Evolutionary conservation across 345 rosid genomes (phyloP), one percentile per base, ranked within the genome.

Genomic region (Clarkia xantiana): DNA sequence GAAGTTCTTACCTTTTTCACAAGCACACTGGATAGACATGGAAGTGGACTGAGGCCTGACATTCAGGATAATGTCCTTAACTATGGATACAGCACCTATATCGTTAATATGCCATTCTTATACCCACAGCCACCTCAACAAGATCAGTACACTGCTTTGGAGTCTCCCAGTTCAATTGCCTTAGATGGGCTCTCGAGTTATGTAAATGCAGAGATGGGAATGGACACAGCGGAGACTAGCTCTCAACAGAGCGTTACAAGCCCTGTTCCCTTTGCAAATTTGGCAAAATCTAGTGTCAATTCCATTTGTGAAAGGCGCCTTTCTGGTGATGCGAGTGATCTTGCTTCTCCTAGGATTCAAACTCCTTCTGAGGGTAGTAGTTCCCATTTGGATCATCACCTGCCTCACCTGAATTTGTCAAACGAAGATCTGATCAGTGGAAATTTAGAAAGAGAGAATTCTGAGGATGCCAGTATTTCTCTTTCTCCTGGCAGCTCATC

Each of bases 31-130:
- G 79, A 76, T 63, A 67, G 83, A 62, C 94, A 81, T 79, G 81
- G 83, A 58, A 81, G 74, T 62, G 94, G 76, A 42, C 76, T 67
- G 73, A 72, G 91, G 67, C 96, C 90, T 34, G 96, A 84, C 63
- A 85, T 81, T 67, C 83, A 69, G 66, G 87, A 77, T 61, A 61
- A 54, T 56, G 50, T 52, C 45, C 79, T 78, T 14, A 17, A 53
- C 40, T 64, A 64, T 62, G 67, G 81, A 62, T 64, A 62, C 54
- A 63, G 53, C 57, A 67, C 65, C 29, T 57, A 51, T 62, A 61
- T 51, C 54, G 63, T 61, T 16, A 42, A 56, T 3, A 29, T 63
- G 22, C 40, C 72, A 50, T 57, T 66, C 61, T 57, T 68, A 17
- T 67, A 56, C 47, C 55, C 47, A 44, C 76, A 70, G 53, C 67